phyloP scores from a whole-genome alignment of 176 grass and related monocot genomes.

The Cenchrus fungigraminus region DNA sequence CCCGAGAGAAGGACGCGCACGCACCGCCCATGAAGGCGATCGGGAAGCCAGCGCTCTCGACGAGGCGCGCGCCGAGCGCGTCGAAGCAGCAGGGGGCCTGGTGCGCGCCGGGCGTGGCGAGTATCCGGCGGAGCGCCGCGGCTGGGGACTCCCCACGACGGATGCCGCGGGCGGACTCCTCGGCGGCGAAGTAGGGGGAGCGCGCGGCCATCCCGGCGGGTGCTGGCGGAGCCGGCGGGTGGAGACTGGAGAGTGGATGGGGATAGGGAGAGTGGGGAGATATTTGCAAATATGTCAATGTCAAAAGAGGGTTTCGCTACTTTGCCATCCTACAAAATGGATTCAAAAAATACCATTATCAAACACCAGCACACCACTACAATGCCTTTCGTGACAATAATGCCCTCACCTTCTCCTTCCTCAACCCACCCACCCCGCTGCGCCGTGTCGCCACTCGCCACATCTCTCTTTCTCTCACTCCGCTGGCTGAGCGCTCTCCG shows the following conservation, averaged over 20 bases:
- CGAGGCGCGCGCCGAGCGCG: slow-evolving; percentile 81
- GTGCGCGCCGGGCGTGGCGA: slow-evolving; percentile 70
- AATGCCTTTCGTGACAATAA: too few relatives aligned
- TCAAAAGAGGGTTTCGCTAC: too few relatives aligned
- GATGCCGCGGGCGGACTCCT: slow-evolving; percentile 26
- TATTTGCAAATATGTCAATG: too few relatives aligned
- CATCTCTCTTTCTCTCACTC: too few relatives aligned
- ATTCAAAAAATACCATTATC: too few relatives aligned
- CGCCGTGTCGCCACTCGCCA: too few relatives aligned
- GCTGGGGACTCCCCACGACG: slow-evolving; percentile 46
- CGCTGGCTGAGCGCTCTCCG: too few relatives aligned
- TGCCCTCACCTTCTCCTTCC: too few relatives aligned
- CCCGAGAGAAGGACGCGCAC: not conserved
- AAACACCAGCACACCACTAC: too few relatives aligned
- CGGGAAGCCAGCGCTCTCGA: slow-evolving; percentile 72
- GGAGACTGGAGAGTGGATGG: not conserved
- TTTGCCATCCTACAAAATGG: too few relatives aligned
- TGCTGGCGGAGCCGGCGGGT: not conserved
- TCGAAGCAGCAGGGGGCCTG: slow-evolving; percentile 93
- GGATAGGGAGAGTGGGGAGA: not conserved
- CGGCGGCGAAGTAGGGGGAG: slow-evolving; percentile 44
- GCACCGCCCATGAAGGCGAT: slow-evolving; percentile 88
- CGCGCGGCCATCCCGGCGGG: slow-evolving; percentile 27
- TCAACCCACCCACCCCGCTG: too few relatives aligned
- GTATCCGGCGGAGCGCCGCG: slow-evolving; percentile 65